A percentile compares a stretch with the other conserved stretches of the same genome.
phyloP scores from a whole-genome alignment of 1,139 yeast species.

The Kodamaea derodonti region DNA sequence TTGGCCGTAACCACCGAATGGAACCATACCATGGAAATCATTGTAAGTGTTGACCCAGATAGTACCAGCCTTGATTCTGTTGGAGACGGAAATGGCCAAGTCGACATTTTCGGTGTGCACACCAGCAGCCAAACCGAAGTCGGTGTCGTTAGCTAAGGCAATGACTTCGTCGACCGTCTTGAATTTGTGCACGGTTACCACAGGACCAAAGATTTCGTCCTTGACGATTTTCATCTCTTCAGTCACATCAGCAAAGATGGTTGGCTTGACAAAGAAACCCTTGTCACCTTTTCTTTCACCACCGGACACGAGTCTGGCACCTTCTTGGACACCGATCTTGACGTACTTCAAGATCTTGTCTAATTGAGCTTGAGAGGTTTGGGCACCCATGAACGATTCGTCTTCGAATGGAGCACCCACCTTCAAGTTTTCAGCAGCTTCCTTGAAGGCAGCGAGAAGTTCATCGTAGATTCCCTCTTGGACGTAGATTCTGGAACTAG shows the following conservation, averaged over 20 bases:
- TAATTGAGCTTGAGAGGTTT: constrained; percentile 71
- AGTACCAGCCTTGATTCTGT: constrained; percentile 73
- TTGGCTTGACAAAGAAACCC: constrained; percentile 80
- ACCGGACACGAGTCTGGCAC: constrained; percentile 73
- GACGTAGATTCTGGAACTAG: constrained; percentile 77
- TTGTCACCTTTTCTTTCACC: constrained; percentile 65
- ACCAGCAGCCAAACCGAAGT: constrained; percentile 85
- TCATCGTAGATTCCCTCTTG: constrained; percentile 75
- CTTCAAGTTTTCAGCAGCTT: constrained; percentile 51
- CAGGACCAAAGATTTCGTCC: constrained; percentile 90
- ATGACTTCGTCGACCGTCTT: constrained; percentile 68
- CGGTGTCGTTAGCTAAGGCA: constrained; percentile 65
- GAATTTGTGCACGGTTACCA: constrained; percentile 71
- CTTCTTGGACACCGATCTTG: constrained; percentile 68
- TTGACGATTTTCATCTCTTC: constrained; percentile 65
- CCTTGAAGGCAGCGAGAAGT: constrained; percentile 56
- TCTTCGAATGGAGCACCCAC: constrained; percentile 79
- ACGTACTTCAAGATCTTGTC: constrained; percentile 73
- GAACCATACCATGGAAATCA: constrained; percentile 75
- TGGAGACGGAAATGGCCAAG: constrained; percentile 51
- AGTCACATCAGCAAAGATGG: constrained; percentile 68
- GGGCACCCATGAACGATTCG: constrained; percentile 78
- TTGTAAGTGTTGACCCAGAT: constrained; percentile 85
- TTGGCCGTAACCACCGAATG: constrained; percentile 84
- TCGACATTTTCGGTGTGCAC: constrained; percentile 60